A percentile compares a stretch with the other conserved stretches of the same genome.
Evolutionary conservation across 2,329 filamentous ascomycete genomes (phyloP).

Genomic region (Colletotrichum theobromicola): DNA sequence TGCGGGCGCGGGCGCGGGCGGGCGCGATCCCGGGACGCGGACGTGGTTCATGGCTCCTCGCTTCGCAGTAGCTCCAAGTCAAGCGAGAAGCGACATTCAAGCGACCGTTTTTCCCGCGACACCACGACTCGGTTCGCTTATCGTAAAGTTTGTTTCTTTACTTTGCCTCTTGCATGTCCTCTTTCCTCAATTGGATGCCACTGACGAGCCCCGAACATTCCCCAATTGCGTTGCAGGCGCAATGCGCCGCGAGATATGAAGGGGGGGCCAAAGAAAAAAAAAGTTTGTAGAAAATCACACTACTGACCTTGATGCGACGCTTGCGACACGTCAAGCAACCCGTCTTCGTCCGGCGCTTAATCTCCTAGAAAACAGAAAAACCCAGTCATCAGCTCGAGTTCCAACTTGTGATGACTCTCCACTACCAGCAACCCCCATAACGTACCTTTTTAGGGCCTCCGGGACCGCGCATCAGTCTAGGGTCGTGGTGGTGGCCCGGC

Average conservation of each 20-base stretch:
- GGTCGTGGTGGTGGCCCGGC: conserved; percentile 52
- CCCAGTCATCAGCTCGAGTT: background rate
- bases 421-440: background rate
- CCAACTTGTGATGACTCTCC: background rate
- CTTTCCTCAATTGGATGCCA: background rate
- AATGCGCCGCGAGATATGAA: background rate
- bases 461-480: conserved; percentile 49
- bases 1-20: conserved; percentile 6
- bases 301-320: conserved; percentile 65
- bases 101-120: conserved; percentile 17
- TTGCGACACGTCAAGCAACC: conserved; percentile 68
- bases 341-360: conserved; percentile 67
- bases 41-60: conserved; percentile 28
- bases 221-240: background rate
- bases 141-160: conserved; percentile 21
- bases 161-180: conserved; percentile 2
- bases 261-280: background rate
- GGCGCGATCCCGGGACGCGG: conserved; percentile 13
- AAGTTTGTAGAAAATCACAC: conserved; percentile 24
- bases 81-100: conserved; percentile 40
- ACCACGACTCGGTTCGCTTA: conserved; percentile 22
- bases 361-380: conserved; percentile 50
- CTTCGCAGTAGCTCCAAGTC: conserved; percentile 38
- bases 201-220: background rate
- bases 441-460: conserved; percentile 64